phyloP scores from a whole-genome alignment of 306 rosid species.

The Quercus agrifolia region DNA sequence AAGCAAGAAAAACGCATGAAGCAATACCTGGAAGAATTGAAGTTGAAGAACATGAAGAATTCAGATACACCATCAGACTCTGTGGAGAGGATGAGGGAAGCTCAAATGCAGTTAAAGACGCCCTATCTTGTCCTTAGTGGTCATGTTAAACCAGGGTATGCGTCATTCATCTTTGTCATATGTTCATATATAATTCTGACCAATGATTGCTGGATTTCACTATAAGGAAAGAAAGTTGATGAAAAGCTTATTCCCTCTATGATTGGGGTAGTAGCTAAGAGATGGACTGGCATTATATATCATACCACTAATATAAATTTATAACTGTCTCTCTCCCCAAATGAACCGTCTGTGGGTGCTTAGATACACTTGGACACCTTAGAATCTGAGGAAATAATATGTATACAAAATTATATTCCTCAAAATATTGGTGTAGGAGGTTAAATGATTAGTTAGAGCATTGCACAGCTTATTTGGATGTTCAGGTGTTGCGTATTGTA shows the following conservation, averaged over 20 bases:
- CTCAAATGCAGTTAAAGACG: slow-evolving; percentile 72
- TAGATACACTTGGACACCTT: too few species aligned
- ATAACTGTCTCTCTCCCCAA: not conserved
- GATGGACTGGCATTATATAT: not conserved
- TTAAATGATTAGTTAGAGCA: not conserved
- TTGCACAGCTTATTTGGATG: not conserved
- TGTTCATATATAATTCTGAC: not conserved
- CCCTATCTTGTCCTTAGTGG: slow-evolving; percentile 97
- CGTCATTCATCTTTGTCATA: not conserved
- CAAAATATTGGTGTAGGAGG: not conserved
- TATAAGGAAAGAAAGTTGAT: not conserved
- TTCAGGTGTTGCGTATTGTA: not conserved
- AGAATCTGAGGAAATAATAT: not conserved
- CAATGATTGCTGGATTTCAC: slow-evolving; percentile 2
- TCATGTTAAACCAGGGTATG: slow-evolving; percentile 87
- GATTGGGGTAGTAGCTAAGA: not conserved
- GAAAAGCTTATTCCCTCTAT: not conserved
- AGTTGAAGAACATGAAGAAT: slow-evolving; percentile 88
- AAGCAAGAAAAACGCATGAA: slow-evolving; percentile 94
- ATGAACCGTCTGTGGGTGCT: not conserved
- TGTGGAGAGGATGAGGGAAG: slow-evolving; percentile 93
- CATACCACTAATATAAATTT: not conserved
- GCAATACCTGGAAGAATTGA: slow-evolving; percentile 77
- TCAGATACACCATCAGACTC: slow-evolving; percentile 81
- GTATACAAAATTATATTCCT: not conserved